These are phyloP conservation scores for Monosporascus sp. DNA, from an alignment of 2,329 filamentous ascomycete species.

Conservation along the genomic window DNA sequence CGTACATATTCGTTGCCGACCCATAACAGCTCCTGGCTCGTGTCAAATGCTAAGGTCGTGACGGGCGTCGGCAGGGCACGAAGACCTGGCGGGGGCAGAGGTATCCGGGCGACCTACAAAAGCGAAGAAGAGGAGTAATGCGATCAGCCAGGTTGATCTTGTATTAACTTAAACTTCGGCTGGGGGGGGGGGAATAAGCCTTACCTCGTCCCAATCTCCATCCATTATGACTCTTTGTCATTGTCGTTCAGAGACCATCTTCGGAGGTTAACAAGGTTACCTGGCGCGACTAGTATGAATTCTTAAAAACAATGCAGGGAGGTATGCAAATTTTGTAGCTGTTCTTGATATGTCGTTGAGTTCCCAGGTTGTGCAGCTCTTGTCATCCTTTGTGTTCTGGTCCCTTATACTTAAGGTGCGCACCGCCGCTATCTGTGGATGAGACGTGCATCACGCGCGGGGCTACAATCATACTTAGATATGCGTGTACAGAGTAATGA, in stretches of 20 bases:
- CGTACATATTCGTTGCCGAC: slow-evolving; percentile 83
- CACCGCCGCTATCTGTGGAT: too few relatives aligned
- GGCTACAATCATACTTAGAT: not conserved
- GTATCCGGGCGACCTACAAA: slow-evolving; percentile 69
- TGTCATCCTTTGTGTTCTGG: not conserved
- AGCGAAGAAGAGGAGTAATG: not conserved
- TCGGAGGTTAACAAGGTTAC: not conserved
- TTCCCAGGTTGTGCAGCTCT: not conserved
- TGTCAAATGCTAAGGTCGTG: slow-evolving; percentile 83
- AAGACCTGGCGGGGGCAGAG: slow-evolving; percentile 70
- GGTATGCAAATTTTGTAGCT: not conserved
- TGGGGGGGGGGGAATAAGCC: slow-evolving; percentile 20
- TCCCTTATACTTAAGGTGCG: too few relatives aligned
- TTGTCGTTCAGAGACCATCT: slow-evolving; percentile 12
- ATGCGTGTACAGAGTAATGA: not conserved
- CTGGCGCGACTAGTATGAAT: not conserved
- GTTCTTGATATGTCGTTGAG: not conserved
- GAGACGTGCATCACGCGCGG: not conserved
- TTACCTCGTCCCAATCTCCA: slow-evolving; percentile 63
- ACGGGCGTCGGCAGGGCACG: slow-evolving; percentile 66
- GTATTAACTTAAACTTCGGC: not conserved
- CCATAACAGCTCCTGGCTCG: slow-evolving; percentile 86
- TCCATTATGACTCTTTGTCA: slow-evolving; percentile 47
- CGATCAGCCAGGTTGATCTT: too few relatives aligned
- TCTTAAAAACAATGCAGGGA: not conserved